Conservation (phyloP, 805 yeast species). For the Yamadazyma kitorensis region DNA sequence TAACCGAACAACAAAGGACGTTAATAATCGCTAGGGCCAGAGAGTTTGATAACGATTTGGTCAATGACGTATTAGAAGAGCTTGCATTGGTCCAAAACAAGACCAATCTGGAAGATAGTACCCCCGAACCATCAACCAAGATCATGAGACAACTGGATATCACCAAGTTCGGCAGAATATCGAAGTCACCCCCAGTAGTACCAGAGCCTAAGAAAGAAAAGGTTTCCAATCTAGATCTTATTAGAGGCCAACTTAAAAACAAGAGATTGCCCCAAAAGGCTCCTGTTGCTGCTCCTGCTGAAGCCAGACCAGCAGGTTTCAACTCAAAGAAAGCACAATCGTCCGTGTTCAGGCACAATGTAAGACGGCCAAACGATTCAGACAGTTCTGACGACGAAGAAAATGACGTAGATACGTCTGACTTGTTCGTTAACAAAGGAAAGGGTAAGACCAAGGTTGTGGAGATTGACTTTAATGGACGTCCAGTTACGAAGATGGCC, state of each 20-base stretch:
- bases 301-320: conserved; percentile 53
- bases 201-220: conserved; percentile 5
- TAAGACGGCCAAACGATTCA: conserved; percentile 1
- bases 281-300: conserved; percentile 37
- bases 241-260: conserved; percentile 16
- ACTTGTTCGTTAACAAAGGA: conserved; percentile 21
- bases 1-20: conserved; percentile 62
- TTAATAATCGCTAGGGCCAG: conserved; percentile 63
- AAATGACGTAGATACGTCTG: conserved; percentile 32
- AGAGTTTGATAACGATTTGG: conserved; percentile 50
- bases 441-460: conserved; percentile 31
- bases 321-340: conserved; percentile 30
- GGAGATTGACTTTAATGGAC: conserved; percentile 45
- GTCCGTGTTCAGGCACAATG: no score
- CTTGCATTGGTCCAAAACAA: conserved; percentile 15
- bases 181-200: conserved; percentile 1
- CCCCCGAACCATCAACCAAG: conserved; percentile 9
- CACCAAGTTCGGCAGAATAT: conserved; percentile 2
- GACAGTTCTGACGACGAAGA: conserved; percentile 10
- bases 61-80: conserved; percentile 47
- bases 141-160: conserved; percentile 2
- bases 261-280: conserved; percentile 15
- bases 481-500: conserved; percentile 23
- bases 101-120: not conserved
- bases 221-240: conserved; percentile 6